Evolutionary conservation across 2,329 filamentous ascomycete species (phyloP).

Genomic region (Colletotrichum truncatum): DNA sequence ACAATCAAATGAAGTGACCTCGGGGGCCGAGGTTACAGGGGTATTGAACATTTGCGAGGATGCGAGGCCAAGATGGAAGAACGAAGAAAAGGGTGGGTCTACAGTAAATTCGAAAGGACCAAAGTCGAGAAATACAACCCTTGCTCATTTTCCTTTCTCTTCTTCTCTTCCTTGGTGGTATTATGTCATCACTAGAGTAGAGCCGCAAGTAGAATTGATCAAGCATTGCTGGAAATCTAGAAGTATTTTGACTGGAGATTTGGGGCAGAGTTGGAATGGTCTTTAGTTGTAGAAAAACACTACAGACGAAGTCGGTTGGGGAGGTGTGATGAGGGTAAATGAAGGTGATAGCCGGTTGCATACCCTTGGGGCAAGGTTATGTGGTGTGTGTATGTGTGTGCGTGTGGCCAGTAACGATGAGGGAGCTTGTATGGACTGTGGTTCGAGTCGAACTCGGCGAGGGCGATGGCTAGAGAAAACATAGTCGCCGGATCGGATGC

Average conservation of each 20-base stretch:
- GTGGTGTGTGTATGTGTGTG: not conserved
- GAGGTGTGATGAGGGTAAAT: not conserved
- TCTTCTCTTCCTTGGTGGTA: conserved; percentile 1
- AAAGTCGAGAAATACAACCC: conserved; percentile 3
- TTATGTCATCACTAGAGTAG: conserved; percentile 16
- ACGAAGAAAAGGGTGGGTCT: conserved; percentile 9
- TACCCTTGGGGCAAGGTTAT: not conserved
- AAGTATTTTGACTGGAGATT: not conserved
- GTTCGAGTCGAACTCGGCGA: conserved; percentile 15
- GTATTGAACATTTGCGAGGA: not conserved
- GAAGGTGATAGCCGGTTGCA: not conserved
- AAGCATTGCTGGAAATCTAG: not conserved
- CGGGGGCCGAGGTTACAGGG: conserved; percentile 23
- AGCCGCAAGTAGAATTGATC: not conserved
- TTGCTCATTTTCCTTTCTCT: conserved; percentile 3
- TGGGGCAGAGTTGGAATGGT: not conserved
- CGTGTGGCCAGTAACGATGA: not conserved
- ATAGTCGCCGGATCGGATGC: not conserved
- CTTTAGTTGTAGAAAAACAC: not conserved
- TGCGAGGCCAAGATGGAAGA: conserved; percentile 18
- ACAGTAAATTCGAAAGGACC: conserved; percentile 20
- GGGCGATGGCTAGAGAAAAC: conserved; percentile 11
- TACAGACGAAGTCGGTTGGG: not conserved
- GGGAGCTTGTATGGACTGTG: conserved; percentile 3
- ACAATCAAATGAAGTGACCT: not conserved